Conservation (phyloP, 2,329 filamentous ascomycete genomes). For the Dactylellina cionopaga region DNA sequence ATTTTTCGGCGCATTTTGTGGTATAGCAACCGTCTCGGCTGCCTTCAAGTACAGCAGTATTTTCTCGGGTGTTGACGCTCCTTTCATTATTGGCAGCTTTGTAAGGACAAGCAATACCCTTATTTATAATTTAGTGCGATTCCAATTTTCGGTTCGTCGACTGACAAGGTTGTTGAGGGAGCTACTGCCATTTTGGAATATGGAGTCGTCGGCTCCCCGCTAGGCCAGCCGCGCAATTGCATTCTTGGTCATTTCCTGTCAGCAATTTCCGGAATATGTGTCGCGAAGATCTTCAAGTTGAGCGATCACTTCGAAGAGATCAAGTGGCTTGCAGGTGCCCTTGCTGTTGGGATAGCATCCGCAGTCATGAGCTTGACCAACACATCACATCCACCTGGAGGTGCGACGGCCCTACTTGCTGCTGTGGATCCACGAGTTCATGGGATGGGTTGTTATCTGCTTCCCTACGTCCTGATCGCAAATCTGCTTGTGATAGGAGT, state of each 20-base stretch:
- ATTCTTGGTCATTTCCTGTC: constrained; percentile 74
- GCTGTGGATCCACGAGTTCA: constrained; percentile 69
- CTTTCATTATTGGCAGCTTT: constrained; percentile 75
- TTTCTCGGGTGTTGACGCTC: constrained; percentile 67
- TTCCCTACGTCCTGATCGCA: constrained; percentile 72
- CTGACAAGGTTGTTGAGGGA: constrained; percentile 66
- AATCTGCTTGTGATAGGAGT: constrained; percentile 70
- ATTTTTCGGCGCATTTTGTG: constrained; percentile 72
- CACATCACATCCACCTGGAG: constrained; percentile 78
- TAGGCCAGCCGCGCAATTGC: constrained; percentile 77
- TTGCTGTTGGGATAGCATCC: constrained; percentile 73
- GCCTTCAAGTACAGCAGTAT: constrained; percentile 67
- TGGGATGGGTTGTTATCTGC: constrained; percentile 73
- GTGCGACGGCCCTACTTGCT: constrained; percentile 76
- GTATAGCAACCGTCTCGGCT: constrained; percentile 70
- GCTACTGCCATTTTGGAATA: constrained; percentile 79
- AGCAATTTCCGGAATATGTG: constrained; percentile 69
- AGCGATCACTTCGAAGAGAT: constrained; percentile 64
- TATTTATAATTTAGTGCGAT: too few species aligned
- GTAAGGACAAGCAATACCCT: too few species aligned
- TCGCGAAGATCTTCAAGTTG: constrained; percentile 73
- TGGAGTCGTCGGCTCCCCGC: constrained; percentile 75
- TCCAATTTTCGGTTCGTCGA: too few species aligned
- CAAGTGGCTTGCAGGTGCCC: constrained; percentile 72
- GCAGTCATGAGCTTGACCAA: constrained; percentile 75